A percentile compares a stretch with the other conserved stretches of the same genome.
Evolutionary conservation across 192 early-diverging fungal genomes (phyloP).

Genomic region (Mortierella antarctica): DNA sequence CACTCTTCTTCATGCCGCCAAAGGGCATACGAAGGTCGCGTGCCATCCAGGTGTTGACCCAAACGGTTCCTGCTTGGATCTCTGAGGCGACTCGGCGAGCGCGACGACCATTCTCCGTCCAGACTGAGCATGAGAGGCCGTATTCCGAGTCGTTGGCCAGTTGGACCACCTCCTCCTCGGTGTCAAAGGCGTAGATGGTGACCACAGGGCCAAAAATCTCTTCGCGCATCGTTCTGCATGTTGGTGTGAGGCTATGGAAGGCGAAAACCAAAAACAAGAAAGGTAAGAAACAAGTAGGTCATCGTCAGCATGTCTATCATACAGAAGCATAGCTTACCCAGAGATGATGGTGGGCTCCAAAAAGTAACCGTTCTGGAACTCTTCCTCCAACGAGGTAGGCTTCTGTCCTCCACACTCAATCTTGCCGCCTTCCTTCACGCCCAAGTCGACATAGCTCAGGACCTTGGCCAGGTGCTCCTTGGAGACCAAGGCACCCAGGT

Average conservation of each 20-base stretch:
- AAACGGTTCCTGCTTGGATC: slow-evolving; percentile 77
- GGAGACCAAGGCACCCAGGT: slow-evolving; percentile 73
- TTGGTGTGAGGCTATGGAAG: slow-evolving; percentile 40
- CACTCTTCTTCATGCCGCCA: slow-evolving; percentile 76
- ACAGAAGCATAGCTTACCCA: slow-evolving; percentile 39
- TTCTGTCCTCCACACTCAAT: slow-evolving; percentile 65
- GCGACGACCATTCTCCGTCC: slow-evolving; percentile 72
- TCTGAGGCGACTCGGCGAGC: slow-evolving; percentile 68
- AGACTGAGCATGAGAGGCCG: slow-evolving; percentile 76
- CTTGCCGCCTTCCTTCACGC: slow-evolving; percentile 66
- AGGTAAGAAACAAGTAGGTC: slow-evolving; percentile 23
- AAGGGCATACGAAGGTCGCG: slow-evolving; percentile 83
- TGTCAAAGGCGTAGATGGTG: slow-evolving; percentile 75
- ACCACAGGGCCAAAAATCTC: slow-evolving; percentile 92
- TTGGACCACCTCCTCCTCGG: slow-evolving; percentile 75
- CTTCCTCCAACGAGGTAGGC: slow-evolving; percentile 48
- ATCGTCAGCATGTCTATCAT: background rate
- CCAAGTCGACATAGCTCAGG: slow-evolving; percentile 71
- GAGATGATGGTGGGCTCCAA: slow-evolving; percentile 81
- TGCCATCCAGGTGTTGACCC: slow-evolving; percentile 84
- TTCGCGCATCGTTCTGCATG: slow-evolving; percentile 66
- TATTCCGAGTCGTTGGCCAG: slow-evolving; percentile 77
- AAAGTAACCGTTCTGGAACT: slow-evolving; percentile 72
- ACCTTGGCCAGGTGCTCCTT: slow-evolving; percentile 79
- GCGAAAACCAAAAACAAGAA: background rate